phyloP scores from a whole-genome alignment of 2,329 filamentous ascomycete genomes.

The Phyllachora maydis region DNA sequence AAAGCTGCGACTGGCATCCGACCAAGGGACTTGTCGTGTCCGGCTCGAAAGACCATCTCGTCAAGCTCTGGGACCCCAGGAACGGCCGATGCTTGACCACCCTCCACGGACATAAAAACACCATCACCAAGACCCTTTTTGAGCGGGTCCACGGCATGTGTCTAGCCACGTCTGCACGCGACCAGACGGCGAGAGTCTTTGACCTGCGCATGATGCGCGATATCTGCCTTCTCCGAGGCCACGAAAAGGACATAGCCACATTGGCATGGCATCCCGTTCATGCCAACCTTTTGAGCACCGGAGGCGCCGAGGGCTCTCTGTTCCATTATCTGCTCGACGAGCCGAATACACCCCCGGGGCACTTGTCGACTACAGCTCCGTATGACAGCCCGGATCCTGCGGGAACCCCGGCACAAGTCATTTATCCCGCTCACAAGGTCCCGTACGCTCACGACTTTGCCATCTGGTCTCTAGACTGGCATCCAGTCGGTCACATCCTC shows the following conservation, averaged over 20 bases:
- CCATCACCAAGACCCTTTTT: slow-evolving; percentile 81
- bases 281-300: slow-evolving; percentile 71
- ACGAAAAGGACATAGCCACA: slow-evolving; percentile 90
- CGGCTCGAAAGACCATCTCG: slow-evolving; percentile 89
- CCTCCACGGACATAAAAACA: slow-evolving; percentile 92
- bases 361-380: slow-evolving; percentile 51
- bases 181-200: slow-evolving; percentile 83
- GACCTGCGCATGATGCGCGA: slow-evolving; percentile 98
- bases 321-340: slow-evolving; percentile 94
- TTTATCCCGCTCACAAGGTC: slow-evolving; percentile 75
- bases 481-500: slow-evolving; percentile 85
- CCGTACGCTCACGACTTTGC: slow-evolving; percentile 83
- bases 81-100: slow-evolving; percentile 80
- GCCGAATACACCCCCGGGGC: slow-evolving; percentile 63
- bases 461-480: slow-evolving; percentile 97
- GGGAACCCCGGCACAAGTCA: slow-evolving; percentile 69
- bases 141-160: slow-evolving; percentile 69
- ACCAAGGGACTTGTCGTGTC: slow-evolving; percentile 86
- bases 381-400: slow-evolving; percentile 69
- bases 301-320: slow-evolving; percentile 73
- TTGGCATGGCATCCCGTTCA: slow-evolving; percentile 89
- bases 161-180: slow-evolving; percentile 78
- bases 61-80: slow-evolving; percentile 97
- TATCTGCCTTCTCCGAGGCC: slow-evolving; percentile 77
- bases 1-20: slow-evolving; percentile 94